Percentiles rank a stretch among this genome's conserved stretches.
Conservation (phyloP, 2,329 filamentous ascomycete genomes). For the Ophiostoma pallidulum region DNA sequence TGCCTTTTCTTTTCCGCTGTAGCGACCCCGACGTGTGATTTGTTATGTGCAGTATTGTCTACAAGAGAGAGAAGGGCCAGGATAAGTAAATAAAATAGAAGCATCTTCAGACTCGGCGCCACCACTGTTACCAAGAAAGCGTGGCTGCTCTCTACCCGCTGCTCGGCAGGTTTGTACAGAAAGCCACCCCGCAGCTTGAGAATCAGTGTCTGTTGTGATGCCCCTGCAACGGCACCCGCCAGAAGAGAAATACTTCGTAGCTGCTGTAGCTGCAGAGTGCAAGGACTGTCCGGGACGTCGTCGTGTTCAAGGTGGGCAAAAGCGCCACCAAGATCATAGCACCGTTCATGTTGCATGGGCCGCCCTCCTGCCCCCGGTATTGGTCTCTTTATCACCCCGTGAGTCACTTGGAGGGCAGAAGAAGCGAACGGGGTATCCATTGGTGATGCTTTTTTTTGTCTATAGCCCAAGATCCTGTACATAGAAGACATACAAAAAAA, state of each 20-base stretch:
- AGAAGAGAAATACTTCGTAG: no score
- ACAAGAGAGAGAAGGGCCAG: no score
- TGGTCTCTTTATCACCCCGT: background rate
- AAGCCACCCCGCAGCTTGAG: constrained; percentile 3
- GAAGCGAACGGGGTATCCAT: no score
- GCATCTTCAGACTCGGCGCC: no score
- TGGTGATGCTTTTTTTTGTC: no score
- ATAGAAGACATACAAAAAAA: no score
- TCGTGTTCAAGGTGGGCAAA: constrained; percentile 4
- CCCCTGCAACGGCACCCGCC: background rate
- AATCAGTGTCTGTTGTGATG: background rate
- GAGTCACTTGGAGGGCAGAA: background rate
- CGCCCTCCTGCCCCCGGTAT: no score
- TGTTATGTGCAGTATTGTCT: no score
- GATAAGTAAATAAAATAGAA: no score
- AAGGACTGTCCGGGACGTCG: background rate
- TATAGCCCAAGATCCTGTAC: no score
- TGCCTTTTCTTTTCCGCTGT: background rate
- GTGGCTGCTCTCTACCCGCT: background rate
- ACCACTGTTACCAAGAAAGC: no score
- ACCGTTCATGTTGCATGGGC: background rate
- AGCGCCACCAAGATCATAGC: constrained; percentile 4
- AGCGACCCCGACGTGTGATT: no score
- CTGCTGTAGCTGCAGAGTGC: constrained; percentile 1
- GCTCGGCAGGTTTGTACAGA: background rate